phyloP scores from a whole-genome alignment of 371 early-diverging fungal species.

The Saksenaea oblongispora region DNA sequence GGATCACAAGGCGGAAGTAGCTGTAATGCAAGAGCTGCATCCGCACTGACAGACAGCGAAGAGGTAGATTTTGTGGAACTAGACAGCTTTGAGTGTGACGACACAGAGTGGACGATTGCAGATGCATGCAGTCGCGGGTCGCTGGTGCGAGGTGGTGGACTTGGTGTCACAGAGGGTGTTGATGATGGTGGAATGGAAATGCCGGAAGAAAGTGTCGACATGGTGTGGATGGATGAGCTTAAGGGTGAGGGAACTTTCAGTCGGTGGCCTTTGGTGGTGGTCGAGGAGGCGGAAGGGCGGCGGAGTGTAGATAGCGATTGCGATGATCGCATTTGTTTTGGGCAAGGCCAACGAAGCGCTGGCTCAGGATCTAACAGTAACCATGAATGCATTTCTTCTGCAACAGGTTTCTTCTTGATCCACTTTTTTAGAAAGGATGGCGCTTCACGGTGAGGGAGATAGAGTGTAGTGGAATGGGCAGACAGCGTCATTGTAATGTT shows the following conservation, averaged over 20 bases:
- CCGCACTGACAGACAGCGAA: not conserved
- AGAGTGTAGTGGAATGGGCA: conserved; percentile 14
- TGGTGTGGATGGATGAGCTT: not conserved
- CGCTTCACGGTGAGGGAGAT: conserved; percentile 10
- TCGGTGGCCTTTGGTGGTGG: not conserved
- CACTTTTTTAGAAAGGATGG: conserved; percentile 9
- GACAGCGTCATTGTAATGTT: conserved; percentile 11
- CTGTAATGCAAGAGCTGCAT: not conserved
- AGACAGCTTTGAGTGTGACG: not conserved
- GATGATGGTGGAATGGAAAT: not conserved
- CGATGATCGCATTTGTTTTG: not conserved
- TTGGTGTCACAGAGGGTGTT: not conserved
- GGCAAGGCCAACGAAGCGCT: conserved; percentile 11
- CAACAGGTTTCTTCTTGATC: conserved; percentile 18
- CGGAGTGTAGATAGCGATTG: not conserved
- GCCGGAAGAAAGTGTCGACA: not conserved
- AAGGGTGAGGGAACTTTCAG: not conserved
- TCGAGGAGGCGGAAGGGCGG: not conserved
- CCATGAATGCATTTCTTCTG: conserved; percentile 20
- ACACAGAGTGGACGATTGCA: not conserved
- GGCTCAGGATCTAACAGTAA: conserved; percentile 2
- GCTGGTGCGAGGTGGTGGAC: conserved; percentile 10
- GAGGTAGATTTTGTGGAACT: not conserved
- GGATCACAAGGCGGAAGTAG: not conserved
- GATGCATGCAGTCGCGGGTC: not conserved